Evolutionary conservation across 2,329 filamentous ascomycete genomes (phyloP).

Genomic region (Fusarium sublunatum): DNA sequence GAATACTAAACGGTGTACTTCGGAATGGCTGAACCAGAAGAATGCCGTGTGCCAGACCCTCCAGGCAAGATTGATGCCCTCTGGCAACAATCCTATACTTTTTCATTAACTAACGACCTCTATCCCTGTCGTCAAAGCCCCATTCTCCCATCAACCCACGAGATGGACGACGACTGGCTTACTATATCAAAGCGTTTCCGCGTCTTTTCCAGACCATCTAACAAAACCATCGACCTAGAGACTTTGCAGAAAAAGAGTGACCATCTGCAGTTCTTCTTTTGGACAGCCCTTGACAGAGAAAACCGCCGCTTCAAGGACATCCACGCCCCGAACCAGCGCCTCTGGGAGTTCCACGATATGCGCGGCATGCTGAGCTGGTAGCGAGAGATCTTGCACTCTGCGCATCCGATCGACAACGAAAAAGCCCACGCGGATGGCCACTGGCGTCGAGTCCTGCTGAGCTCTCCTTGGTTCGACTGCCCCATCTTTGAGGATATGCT

Average conservation of each 20-base stretch:
- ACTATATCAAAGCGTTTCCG: background rate
- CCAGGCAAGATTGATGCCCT: conserved; percentile 1
- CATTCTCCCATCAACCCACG: background rate
- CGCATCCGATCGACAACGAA: conserved; percentile 27
- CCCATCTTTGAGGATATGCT: conserved; percentile 39
- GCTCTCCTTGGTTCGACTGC: conserved; percentile 47
- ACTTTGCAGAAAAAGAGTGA: background rate
- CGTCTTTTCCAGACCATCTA: background rate
- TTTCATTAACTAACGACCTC: conserved; percentile 2
- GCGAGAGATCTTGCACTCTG: conserved; percentile 39
- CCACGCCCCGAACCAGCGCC: background rate
- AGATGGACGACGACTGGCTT: conserved; percentile 12
- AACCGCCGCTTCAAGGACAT: conserved; percentile 2
- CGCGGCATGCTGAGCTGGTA: conserved; percentile 44
- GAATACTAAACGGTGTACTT: too few species aligned
- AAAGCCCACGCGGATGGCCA: conserved; percentile 41
- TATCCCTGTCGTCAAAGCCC: conserved; percentile 4
- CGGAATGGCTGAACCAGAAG: background rate
- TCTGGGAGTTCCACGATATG: conserved; percentile 15
- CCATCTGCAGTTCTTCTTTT: conserved; percentile 43
- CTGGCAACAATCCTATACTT: background rate
- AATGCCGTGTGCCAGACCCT: background rate
- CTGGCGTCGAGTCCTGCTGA: conserved; percentile 38
- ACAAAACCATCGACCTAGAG: too few species aligned
- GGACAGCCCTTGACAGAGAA: conserved; percentile 41